A percentile compares a stretch with the other conserved stretches of the same genome.
phyloP scores from a whole-genome alignment of 2,329 filamentous ascomycete genomes.

The Colletotrichum godetiae region DNA sequence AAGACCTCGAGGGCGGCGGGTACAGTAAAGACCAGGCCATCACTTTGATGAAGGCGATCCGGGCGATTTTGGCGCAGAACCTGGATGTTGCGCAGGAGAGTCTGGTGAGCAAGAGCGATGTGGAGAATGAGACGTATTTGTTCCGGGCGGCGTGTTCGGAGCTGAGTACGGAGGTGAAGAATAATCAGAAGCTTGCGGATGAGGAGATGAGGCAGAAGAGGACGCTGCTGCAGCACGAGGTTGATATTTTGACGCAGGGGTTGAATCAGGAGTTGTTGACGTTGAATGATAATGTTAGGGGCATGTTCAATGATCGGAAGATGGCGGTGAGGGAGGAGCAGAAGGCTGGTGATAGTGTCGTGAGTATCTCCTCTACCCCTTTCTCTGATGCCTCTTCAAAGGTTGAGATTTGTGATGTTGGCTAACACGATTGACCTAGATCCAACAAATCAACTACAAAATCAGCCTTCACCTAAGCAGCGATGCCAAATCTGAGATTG shows the following conservation, averaged over 20 bases:
- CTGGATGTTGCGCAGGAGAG: conserved; percentile 83
- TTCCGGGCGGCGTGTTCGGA: conserved; percentile 96
- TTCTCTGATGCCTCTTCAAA: neutral
- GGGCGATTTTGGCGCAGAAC: conserved; percentile 80
- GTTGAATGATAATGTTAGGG: conserved; percentile 91
- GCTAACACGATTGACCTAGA: conserved; percentile 57
- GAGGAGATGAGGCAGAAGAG: conserved; percentile 87
- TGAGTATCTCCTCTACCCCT: conserved; percentile 53
- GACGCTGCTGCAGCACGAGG: conserved; percentile 89
- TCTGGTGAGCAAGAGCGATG: conserved; percentile 89
- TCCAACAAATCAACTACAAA: conserved; percentile 96
- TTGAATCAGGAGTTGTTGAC: conserved; percentile 84
- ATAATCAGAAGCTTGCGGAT: conserved; percentile 79
- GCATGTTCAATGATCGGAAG: conserved; percentile 95
- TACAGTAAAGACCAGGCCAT: conserved; percentile 82
- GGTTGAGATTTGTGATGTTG: no score
- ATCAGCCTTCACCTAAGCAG: conserved; percentile 92
- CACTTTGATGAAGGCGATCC: conserved; percentile 92
- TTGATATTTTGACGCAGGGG: conserved; percentile 90
- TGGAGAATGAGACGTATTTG: conserved; percentile 89
- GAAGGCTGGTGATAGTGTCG: conserved; percentile 82
- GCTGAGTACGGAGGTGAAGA: conserved; percentile 86
- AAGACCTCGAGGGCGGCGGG: conserved; percentile 77
- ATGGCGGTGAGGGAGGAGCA: conserved; percentile 93
- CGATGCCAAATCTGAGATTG: conserved; percentile 91